These are phyloP conservation scores for Sarocladium kiliense DNA, from an alignment of 2,329 filamentous ascomycete genomes.

Conservation along the genomic window DNA sequence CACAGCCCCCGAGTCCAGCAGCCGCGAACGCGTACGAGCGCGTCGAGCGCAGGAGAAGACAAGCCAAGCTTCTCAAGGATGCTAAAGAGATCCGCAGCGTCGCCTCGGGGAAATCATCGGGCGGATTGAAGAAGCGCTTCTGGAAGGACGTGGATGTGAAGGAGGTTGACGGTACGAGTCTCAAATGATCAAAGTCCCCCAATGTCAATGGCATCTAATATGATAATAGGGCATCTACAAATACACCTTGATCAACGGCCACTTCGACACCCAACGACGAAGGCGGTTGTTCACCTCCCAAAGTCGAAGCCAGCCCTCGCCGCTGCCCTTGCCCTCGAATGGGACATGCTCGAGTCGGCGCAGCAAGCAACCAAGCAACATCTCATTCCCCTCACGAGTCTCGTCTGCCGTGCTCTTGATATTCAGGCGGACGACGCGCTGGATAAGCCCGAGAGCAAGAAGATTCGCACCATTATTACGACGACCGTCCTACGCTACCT, in stretches of 20 bases:
- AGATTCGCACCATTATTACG: slow-evolving; percentile 59
- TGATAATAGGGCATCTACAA: slow-evolving; percentile 37
- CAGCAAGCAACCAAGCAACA: slow-evolving; percentile 83
- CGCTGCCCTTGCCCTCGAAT: slow-evolving; percentile 82
- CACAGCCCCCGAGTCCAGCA: slow-evolving; percentile 44
- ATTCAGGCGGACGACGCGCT: slow-evolving; percentile 62
- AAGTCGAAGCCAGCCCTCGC: slow-evolving; percentile 74
- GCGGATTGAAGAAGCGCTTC: slow-evolving; percentile 64
- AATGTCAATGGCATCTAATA: not conserved
- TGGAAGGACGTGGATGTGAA: slow-evolving; percentile 79
- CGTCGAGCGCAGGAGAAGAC: slow-evolving; percentile 44
- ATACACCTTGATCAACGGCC: slow-evolving; percentile 74
- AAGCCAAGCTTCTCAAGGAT: slow-evolving; percentile 50
- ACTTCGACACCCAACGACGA: slow-evolving; percentile 70
- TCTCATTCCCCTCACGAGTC: slow-evolving; percentile 83
- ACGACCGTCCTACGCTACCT: slow-evolving; percentile 76
- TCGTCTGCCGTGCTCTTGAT: slow-evolving; percentile 78
- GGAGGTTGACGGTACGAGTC: slow-evolving; percentile 54
- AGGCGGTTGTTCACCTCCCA: slow-evolving; percentile 68
- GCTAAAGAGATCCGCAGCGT: slow-evolving; percentile 42
- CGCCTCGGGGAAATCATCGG: slow-evolving; percentile 34
- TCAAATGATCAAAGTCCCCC: not conserved
- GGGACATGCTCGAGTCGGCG: slow-evolving; percentile 77
- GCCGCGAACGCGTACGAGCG: slow-evolving; percentile 36
- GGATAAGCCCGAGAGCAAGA: slow-evolving; percentile 30